Conservation (phyloP, 495 filamentous ascomycete genomes). For the Annulohypoxylon nitens region DNA sequence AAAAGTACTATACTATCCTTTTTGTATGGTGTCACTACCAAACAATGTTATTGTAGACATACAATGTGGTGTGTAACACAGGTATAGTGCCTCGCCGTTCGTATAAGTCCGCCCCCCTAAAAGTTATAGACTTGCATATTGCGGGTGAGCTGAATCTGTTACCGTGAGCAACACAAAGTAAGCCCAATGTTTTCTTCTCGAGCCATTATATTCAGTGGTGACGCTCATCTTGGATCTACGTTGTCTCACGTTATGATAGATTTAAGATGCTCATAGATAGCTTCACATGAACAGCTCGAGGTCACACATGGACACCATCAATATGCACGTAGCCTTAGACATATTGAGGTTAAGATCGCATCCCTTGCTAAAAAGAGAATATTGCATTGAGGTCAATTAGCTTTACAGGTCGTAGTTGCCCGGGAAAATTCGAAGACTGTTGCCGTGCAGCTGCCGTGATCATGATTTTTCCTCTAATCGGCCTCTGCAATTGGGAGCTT, state of each 20-base stretch:
- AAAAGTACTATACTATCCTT: no score
- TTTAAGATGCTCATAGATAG: neutral
- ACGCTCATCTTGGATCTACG: neutral
- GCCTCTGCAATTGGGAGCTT: neutral
- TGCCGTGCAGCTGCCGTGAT: conserved; percentile 1
- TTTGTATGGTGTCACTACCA: no score
- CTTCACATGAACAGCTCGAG: neutral
- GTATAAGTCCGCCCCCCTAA: no score
- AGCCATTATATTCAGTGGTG: neutral
- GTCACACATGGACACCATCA: neutral
- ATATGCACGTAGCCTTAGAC: neutral
- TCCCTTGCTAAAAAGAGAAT: neutral
- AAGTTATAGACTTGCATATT: no score
- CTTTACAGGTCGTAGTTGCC: neutral
- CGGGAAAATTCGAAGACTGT: neutral
- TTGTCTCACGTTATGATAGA: neutral
- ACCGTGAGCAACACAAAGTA: neutral
- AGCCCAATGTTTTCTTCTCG: neutral
- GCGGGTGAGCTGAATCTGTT: neutral
- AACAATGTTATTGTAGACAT: no score
- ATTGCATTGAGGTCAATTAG: neutral
- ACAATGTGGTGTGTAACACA: no score
- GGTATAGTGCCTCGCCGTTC: no score
- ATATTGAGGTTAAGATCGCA: neutral
- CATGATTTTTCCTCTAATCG: neutral